These are phyloP conservation scores for Chlorociboria aeruginascens DNA, from an alignment of 495 filamentous ascomycete genomes.

Conservation along the genomic window DNA sequence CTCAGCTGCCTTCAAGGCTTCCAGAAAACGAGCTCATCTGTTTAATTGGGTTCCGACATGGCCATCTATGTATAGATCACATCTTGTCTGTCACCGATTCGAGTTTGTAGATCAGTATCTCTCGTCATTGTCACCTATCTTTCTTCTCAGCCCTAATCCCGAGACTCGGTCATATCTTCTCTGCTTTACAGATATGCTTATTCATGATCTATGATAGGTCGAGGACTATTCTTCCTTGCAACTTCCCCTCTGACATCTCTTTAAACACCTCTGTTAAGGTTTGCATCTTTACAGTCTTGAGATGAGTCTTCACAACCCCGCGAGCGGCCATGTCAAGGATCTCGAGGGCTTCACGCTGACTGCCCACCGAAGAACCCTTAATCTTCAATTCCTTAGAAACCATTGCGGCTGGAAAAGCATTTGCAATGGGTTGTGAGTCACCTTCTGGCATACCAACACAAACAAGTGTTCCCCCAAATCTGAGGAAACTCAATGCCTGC, in stretches of 20 bases:
- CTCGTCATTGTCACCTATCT: constrained; percentile 5
- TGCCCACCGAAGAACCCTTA: constrained; percentile 51
- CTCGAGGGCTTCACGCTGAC: constrained; percentile 54
- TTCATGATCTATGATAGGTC: constrained; percentile 28
- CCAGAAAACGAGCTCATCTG: not conserved
- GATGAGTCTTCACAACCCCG: constrained; percentile 49
- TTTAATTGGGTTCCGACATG: not conserved
- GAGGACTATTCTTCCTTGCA: constrained; percentile 48
- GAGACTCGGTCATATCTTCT: not conserved
- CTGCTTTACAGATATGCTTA: not conserved
- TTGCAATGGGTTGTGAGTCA: constrained; percentile 40
- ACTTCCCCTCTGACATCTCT: constrained; percentile 43
- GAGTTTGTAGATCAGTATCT: not conserved
- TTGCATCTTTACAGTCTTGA: constrained; percentile 47
- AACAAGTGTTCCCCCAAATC: constrained; percentile 49
- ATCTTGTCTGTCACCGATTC: not conserved
- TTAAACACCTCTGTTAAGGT: constrained; percentile 48
- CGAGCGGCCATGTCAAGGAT: constrained; percentile 49
- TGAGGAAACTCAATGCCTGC: constrained; percentile 42
- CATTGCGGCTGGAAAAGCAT: constrained; percentile 35
- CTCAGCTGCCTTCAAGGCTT: not conserved
- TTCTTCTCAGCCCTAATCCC: constrained; percentile 1
- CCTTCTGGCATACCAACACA: constrained; percentile 61
- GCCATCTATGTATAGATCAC: not conserved
- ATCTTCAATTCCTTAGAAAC: constrained; percentile 43